These are phyloP conservation scores for Picochlorum sp. DNA, from an alignment of 139 green algal species.

Conservation along the genomic window DNA sequence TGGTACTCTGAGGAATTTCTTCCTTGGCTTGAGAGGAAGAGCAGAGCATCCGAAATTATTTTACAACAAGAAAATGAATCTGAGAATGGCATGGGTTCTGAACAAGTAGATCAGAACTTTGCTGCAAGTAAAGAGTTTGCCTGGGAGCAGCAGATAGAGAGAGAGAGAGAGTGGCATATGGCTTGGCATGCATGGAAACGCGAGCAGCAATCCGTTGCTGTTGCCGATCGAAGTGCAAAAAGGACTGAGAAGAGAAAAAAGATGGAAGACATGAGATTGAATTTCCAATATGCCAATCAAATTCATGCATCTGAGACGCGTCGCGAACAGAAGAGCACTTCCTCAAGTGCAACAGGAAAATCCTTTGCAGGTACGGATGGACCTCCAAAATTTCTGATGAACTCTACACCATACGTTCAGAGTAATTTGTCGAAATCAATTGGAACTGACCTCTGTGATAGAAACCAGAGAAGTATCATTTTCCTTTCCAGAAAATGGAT, in stretches of 20 bases:
- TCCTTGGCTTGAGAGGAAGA: constrained; percentile 1
- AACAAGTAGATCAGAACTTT: background rate
- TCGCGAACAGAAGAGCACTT: too few relatives aligned
- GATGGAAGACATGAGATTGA: background rate
- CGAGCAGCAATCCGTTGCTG: background rate
- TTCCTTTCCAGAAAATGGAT: constrained; percentile 1
- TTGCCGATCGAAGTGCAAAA: background rate
- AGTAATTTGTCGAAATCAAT: background rate
- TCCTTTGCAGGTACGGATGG: too few relatives aligned
- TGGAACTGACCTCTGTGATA: background rate
- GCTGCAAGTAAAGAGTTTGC: constrained; percentile 2
- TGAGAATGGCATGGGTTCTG: background rate
- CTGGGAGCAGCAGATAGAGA: constrained; percentile 10
- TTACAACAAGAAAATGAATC: constrained; percentile 3
- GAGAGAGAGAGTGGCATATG: constrained; percentile 12
- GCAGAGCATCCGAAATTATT: constrained; percentile 1
- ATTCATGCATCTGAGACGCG: background rate
- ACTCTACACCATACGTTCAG: too few relatives aligned
- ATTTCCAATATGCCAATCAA: background rate
- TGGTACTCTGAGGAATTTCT: background rate
- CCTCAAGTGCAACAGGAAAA: too few relatives aligned
- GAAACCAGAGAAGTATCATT: background rate
- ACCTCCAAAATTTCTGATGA: too few relatives aligned
- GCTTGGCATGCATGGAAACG: constrained; percentile 4
- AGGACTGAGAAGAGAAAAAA: constrained; percentile 1